Evolutionary conservation across 2,329 filamentous ascomycete genomes (phyloP), one percentile per base, ranked within the genome.

Genomic region (Fusarium sp.): DNA sequence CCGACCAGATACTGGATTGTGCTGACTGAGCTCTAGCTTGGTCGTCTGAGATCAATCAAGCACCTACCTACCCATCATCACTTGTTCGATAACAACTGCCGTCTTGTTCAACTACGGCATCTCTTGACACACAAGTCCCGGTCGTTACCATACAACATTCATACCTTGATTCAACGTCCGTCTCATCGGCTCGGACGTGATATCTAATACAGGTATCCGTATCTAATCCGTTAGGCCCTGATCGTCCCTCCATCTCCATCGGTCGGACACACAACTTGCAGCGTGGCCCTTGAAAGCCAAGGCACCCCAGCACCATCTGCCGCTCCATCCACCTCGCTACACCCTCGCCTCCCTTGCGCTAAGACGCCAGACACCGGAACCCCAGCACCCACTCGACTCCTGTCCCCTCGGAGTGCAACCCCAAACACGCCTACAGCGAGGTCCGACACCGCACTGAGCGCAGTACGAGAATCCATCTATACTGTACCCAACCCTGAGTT

Each of bases 1-100:
- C 37, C 64, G 66, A 65, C 63, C 71, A 50, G 54, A 61, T 62
- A 64, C 48, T 73, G 68, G 59, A 65, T 62, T 64, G 61, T 68
- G 61, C 66, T 68, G 61, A 68, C 64, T 43, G 58, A 52, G 35
- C 52, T 39, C 24, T 27, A 48, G 43, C 64, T 58, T 64, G 37
- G 18, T 31, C 48, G 8, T 33, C 5, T 7, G 50, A 69, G 41
- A 52, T 27, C 24, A 24, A 48, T 13, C 20, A 52, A 52, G 48
- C 48, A 52, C 16, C 24, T 29, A 52, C 16, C 24, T 29, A 50
- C 22, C 24, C 16, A 45, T 45, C 43, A 24, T 52, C 48, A 52
- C 27, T 43, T 16, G 16, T 48, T 57, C 31, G 43, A 63, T 52
- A 63, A 37, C 60, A 63, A 52, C 60, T 52, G 35, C 60, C 60